Evolutionary conservation across 2,329 filamentous ascomycete genomes (phyloP), one percentile per base, ranked within the genome.

Genomic region (Bisporella sp.): DNA sequence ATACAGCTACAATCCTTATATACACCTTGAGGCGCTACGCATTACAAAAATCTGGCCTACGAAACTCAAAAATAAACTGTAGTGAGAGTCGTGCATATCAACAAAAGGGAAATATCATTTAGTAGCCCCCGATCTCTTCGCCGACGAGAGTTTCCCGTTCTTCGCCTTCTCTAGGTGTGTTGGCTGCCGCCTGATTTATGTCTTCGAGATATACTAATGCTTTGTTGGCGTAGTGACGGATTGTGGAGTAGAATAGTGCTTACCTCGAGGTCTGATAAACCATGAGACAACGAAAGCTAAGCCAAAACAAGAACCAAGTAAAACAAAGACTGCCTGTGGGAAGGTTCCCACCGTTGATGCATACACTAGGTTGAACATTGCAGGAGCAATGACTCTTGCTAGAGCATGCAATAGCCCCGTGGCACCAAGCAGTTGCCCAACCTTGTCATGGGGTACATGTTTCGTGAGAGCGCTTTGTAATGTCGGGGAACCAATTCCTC

Each of bases 351-450:
- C 88, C 0, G 93, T 97, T 2, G 77, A 73, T 11, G 85, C 86
- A 65, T 95, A 99, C 7, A 97, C 80, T 5, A 87, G 79, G 62
- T 93, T 95, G 69, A 96, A 95, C 1, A 92, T 64, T 0, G 89
- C 77, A 0, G 93, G 93, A 1, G 86, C 84, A 9, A 95, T 66
- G 2, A 97, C 82, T 54, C 90, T 76, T 3, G 87, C 81, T 35
- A 96, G 69, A 1, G 89, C 87, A 68, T 97, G 92, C 51, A 97
- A 69, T 54, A 97, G 73, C 0, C 92, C 93, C 12, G 85, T 85
- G 1, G 90, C 91, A 28, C 93, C 93, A 0, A 99, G 77, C n/a
- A 97, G 73, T 65, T 93, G 84, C 0, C 93, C 93, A 0, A 93
- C 85, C 44, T 80, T 79, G 56, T 93, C 87, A 0, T 82, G 75